Evolutionary conservation across 306 rosid genomes (phyloP).

Genomic region (Alnus rubra): DNA sequence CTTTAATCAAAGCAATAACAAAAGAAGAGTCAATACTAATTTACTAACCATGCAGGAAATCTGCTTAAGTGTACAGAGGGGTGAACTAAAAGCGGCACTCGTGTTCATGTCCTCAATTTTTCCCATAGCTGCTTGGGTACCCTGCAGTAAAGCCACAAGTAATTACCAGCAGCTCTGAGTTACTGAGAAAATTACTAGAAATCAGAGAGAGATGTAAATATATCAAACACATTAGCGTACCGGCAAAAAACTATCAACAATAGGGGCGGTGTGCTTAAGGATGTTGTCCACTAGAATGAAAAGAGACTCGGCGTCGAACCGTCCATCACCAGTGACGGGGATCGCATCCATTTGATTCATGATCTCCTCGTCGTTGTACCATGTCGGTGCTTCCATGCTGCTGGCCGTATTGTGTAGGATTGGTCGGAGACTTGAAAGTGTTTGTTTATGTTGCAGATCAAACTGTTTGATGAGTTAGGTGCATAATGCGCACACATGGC

Average conservation of each 20-base stretch:
- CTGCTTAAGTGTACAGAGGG: constrained; percentile 23
- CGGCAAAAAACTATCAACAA: constrained; percentile 31
- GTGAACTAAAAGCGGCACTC: constrained; percentile 22
- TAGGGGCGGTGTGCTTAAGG: constrained; percentile 22
- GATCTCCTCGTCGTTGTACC: constrained; percentile 13
- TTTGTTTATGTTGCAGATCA: background rate
- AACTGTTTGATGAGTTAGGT: background rate
- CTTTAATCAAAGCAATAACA: background rate
- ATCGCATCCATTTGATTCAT: constrained; percentile 18
- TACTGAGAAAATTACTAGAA: background rate
- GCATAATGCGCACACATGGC: too few species aligned
- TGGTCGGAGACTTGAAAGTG: too few species aligned
- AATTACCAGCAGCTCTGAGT: background rate
- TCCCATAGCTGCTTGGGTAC: constrained; percentile 23
- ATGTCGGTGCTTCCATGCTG: background rate
- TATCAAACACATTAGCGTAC: constrained; percentile 1
- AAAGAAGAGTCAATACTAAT: background rate
- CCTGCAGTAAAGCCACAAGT: constrained; percentile 8
- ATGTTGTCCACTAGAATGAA: constrained; percentile 20
- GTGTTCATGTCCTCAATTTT: constrained; percentile 21
- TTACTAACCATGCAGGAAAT: constrained; percentile 27
- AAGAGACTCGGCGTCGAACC: constrained; percentile 32
- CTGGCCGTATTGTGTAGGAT: background rate
- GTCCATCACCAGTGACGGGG: constrained; percentile 19
- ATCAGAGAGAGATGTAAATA: background rate